These are phyloP conservation scores for Middelhovenomyces tepae DNA, from an alignment of 805 yeast species.

Conservation along the genomic window DNA sequence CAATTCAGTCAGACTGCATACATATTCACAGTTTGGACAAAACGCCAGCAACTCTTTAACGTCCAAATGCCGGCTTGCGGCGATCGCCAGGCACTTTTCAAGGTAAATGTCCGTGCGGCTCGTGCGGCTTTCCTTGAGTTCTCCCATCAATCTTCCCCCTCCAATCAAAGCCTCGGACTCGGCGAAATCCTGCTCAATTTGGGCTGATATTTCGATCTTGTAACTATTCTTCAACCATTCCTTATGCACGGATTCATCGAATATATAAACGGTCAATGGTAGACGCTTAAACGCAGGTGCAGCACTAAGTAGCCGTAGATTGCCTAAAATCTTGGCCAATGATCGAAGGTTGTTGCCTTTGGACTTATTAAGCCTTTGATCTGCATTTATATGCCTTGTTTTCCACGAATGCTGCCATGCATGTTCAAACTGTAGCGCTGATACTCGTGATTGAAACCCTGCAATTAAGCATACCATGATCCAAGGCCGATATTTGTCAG, in stretches of 20 bases:
- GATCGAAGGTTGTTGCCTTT: constrained; percentile 9
- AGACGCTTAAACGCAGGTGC: constrained; percentile 18
- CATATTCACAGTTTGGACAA: constrained; percentile 3
- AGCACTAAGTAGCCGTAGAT: constrained; percentile 21
- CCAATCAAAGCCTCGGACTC: constrained; percentile 11
- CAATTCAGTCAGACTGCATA: constrained; percentile 5
- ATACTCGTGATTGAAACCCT: constrained; percentile 61
- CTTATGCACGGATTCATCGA: constrained; percentile 17
- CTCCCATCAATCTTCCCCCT: constrained; percentile 9
- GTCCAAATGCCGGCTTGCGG: neutral
- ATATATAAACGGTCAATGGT: constrained; percentile 21
- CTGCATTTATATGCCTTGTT: constrained; percentile 48
- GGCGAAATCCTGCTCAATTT: constrained; percentile 8
- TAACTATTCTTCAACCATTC: constrained; percentile 23
- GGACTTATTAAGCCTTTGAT: constrained; percentile 31
- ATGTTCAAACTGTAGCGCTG: constrained; percentile 75
- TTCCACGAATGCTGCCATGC: constrained; percentile 71
- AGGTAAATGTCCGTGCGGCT: neutral
- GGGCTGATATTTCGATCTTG: constrained; percentile 12
- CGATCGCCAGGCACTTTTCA: constrained; percentile 2
- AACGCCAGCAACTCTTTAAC: too few relatives aligned
- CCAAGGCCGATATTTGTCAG: constrained; percentile 63
- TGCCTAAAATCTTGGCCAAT: constrained; percentile 21
- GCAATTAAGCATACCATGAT: constrained; percentile 51
- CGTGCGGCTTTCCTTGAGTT: neutral